Evolutionary conservation across 2,329 filamentous ascomycete genomes (phyloP), one percentile per base, ranked within the genome.

Genomic region (Diplocarpon rosae): DNA sequence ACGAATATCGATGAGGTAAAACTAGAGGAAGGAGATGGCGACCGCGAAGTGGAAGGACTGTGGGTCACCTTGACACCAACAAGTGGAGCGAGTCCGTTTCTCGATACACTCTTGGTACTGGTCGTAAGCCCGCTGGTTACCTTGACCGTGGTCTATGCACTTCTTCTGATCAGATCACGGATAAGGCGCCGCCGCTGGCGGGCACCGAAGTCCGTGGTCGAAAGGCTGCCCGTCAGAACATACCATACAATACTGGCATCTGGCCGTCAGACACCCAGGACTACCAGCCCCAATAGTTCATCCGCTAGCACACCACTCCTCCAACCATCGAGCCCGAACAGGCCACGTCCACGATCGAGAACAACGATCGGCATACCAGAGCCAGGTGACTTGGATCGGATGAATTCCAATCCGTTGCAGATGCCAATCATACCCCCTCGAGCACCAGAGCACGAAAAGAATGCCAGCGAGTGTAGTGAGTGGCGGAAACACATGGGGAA

Each of bases 31-130:
- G 57, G 65, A 27, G 62, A 63, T 37, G 59, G 66, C 24, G 63
- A 62, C 50, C 66, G 71, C 31, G 68, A 70, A 11, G 80, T 80
- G 52, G 80, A 92, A 56, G 90, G 88, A 1, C 75, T 98, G 4
- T 96, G 88, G 88, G 87, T 98, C n/a, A 95, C 92, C 7, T 78
- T 98, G 44, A 92, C 87, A 1, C 92, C 89, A 1, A 89, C 88
- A 0, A 90, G 79, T 63, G 90, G 87, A 51, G 83, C 84, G 5
- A 93, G 83, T 55, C 89, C 92, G 0, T 95, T 98, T 67, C 89
- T 96, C 55, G 92, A 98, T 61, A 96, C 90, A 0, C 73, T 98
- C 2, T 71, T 96, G n/a, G 88, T 98, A 8, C 71, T 98, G n/a
- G 88, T 98, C 28, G 80, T 96, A 43, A 95, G 89, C 58, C 92